Evolutionary conservation across 257 asterid species (phyloP).

Genomic region (Jaltomata sinuosa): DNA sequence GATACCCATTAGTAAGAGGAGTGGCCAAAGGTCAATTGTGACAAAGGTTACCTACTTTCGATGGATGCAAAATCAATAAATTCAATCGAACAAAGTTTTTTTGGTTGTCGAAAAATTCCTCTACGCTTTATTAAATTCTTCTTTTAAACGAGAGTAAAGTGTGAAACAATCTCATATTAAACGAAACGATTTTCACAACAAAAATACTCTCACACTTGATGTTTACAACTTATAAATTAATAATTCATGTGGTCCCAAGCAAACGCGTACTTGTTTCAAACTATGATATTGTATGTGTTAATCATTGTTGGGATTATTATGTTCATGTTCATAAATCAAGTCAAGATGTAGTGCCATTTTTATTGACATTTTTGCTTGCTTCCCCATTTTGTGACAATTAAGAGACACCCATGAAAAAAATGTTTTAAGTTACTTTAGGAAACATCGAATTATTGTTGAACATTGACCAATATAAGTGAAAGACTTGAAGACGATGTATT

Average conservation of each 20-base stretch:
- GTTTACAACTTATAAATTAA: neutral
- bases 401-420: neutral
- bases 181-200: neutral
- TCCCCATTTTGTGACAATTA: neutral
- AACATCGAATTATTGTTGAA: neutral
- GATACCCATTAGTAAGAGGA: too few species aligned
- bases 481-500: neutral
- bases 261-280: neutral
- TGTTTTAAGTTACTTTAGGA: neutral
- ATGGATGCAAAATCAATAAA: neutral
- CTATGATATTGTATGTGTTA: neutral
- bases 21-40: too few species aligned
- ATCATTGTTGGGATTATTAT: neutral
- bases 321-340: neutral
- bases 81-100: neutral
- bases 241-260: neutral
- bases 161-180: too few species aligned
- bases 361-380: neutral
- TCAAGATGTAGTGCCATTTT: neutral
- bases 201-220: neutral
- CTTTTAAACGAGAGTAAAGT: neutral
- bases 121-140: too few species aligned
- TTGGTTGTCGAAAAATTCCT: too few species aligned
- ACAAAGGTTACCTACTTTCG: neutral
- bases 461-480: neutral